Percentiles rank a stretch among this genome's conserved stretches.
Evolutionary conservation across 352 stramenopile genomes (phyloP).

Genomic region (Phytophthora lateralis): DNA sequence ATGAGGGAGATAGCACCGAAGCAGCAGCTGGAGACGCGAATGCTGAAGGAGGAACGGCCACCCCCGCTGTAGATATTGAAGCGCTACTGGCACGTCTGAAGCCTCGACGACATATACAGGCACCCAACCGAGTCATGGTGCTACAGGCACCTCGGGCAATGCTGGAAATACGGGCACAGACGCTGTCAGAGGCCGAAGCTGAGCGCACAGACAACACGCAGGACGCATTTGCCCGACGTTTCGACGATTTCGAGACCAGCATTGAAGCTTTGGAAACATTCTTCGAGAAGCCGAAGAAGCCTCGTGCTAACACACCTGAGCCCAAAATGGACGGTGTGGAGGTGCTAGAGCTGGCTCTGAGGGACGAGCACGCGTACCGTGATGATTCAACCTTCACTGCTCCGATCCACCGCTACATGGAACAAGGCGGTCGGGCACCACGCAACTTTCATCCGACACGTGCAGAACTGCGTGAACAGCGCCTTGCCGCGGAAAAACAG

Average conservation of each 20-base stretch:
- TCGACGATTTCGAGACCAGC: constrained; percentile 53
- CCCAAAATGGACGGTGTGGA: constrained; percentile 49
- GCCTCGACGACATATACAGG: constrained; percentile 41
- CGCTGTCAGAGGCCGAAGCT: constrained; percentile 58
- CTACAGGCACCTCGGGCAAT: constrained; percentile 54
- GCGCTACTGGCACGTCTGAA: constrained; percentile 50
- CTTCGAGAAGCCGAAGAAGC: constrained; percentile 54
- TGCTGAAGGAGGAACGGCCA: constrained; percentile 7
- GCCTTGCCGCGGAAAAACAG: constrained; percentile 50
- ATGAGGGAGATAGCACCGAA: constrained; percentile 23
- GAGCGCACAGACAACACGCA: constrained; percentile 70
- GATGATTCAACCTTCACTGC: constrained; percentile 45
- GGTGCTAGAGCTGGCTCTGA: constrained; percentile 67
- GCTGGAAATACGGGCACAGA: constrained; percentile 62
- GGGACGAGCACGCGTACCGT: constrained; percentile 48
- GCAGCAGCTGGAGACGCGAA: constrained; percentile 17
- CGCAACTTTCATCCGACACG: constrained; percentile 86
- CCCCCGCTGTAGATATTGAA: constrained; percentile 42
- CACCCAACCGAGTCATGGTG: constrained; percentile 76
- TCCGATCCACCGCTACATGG: constrained; percentile 75
- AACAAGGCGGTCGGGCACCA: constrained; percentile 65
- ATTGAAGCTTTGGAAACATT: constrained; percentile 61
- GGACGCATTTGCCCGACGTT: constrained; percentile 49
- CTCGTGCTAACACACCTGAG: constrained; percentile 1
- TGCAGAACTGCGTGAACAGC: constrained; percentile 59